Percentiles rank a stretch among this genome's conserved stretches.
Conservation (phyloP, 768 basidiomycete species). For the Harrya chromipes region DNA sequence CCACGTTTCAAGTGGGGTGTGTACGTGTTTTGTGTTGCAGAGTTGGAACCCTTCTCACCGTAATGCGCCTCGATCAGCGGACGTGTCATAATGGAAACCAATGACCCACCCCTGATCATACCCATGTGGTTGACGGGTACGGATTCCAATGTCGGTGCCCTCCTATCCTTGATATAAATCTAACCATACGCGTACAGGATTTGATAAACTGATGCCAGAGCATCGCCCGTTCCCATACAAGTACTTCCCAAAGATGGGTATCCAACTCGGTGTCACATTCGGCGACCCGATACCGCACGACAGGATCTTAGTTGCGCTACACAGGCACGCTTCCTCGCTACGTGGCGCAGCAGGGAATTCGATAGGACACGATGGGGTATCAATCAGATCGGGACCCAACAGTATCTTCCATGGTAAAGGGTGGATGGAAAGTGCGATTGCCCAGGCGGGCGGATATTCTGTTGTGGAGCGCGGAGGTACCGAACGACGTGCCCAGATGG, state of each 20-base stretch:
- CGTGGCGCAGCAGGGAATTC: not conserved
- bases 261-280: slow-evolving; percentile 71
- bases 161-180: not conserved
- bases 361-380: not conserved
- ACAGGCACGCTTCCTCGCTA: not conserved
- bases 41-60: not conserved
- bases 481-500: slow-evolving; percentile 27
- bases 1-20: slow-evolving; percentile 94
- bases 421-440: slow-evolving; percentile 14
- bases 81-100: slow-evolving; percentile 72
- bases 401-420: not conserved
- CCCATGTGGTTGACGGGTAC: slow-evolving; percentile 93
- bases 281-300: slow-evolving; percentile 64
- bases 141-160: slow-evolving; percentile 2
- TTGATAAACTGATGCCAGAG: slow-evolving; percentile 90
- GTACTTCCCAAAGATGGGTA: slow-evolving; percentile 60
- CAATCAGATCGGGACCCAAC: not conserved
- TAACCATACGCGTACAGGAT: slow-evolving; percentile 42
- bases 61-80: slow-evolving; percentile 46
- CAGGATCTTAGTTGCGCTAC: slow-evolving; percentile 27
- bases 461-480: slow-evolving; percentile 5
- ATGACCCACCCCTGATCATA: slow-evolving; percentile 70
- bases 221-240: slow-evolving; percentile 73
- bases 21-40: slow-evolving; percentile 47
- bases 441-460: slow-evolving; percentile 1